Evolutionary conservation across 768 basidiomycete genomes (phyloP).

Genomic region (Tricholoma sp.): DNA sequence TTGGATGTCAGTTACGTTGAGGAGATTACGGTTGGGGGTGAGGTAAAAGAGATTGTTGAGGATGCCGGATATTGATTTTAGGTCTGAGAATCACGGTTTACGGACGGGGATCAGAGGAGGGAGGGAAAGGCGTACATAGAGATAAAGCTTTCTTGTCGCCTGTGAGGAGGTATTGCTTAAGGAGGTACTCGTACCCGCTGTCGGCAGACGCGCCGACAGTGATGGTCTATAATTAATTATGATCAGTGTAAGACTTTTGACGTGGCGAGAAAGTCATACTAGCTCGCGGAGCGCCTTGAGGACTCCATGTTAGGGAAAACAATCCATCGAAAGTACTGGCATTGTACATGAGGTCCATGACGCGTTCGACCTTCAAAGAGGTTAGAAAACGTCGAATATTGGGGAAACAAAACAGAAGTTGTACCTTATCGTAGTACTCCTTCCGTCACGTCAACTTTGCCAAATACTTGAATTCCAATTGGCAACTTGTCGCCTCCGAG

Average conservation of each 20-base stretch:
- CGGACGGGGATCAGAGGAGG: not conserved
- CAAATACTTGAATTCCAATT: conserved; percentile 75
- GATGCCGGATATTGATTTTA: conserved; percentile 47
- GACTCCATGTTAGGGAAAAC: conserved; percentile 29
- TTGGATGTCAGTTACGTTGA: conserved; percentile 56
- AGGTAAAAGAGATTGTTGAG: conserved; percentile 54
- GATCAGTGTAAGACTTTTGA: not conserved
- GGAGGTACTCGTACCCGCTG: conserved; percentile 63
- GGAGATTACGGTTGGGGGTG: conserved; percentile 49
- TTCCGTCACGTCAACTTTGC: conserved; percentile 59
- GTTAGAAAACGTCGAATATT: not conserved
- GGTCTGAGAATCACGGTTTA: conserved; percentile 29
- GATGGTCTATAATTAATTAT: conserved; percentile 24
- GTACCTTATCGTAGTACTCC: conserved; percentile 39
- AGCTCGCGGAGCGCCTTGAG: conserved; percentile 19
- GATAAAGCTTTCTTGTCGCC: conserved; percentile 41
- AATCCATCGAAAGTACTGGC: conserved; percentile 27
- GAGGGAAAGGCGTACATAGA: conserved; percentile 43
- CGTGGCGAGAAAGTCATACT: conserved; percentile 14
- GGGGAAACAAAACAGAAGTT: conserved; percentile 3
- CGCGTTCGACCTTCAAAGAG: conserved; percentile 25
- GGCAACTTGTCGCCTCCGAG: conserved; percentile 45
- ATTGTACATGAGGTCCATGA: conserved; percentile 34
- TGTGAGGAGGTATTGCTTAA: conserved; percentile 58
- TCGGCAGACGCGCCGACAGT: conserved; percentile 56